Evolutionary conservation across 148 eudicot genomes (phyloP), one percentile per base, ranked within the genome.

Genomic region (Oxyria digyna): DNA sequence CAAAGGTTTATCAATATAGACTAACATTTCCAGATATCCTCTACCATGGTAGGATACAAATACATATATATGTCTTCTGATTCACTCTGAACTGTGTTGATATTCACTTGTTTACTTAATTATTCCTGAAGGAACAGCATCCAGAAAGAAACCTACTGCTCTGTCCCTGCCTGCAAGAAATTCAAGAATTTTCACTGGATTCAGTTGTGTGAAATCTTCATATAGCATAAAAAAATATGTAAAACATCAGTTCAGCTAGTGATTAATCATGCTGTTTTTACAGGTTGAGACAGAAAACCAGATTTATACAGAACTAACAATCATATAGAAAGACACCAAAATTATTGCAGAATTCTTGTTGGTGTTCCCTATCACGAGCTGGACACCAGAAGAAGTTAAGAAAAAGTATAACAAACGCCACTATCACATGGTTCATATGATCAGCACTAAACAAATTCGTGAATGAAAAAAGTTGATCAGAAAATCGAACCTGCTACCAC

Each of bases 51-150:
- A n/a, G n/a, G n/a, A n/a, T n/a, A n/a, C n/a, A n/a, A n/a, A n/a
- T n/a, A n/a, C n/a, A n/a, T n/a, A n/a, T n/a, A 1, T 21, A 45
- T 23, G 18, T 52, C 62, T 52, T 52, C 29, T 1, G 15, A 52
- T 52, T 23, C 15, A 52, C 13, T 23, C 62, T 8, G 65, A 59
- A 1, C 13, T 59, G 14, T 59, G 17, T 24, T 24, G 31, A 14
- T 14, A 0, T 6, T 59, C 13, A 23, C 24, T 23, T 54, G 29
- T 11, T 54, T 14, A 7, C 0, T 27, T 24, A 23, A 54, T 23
- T 54, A 13, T 11, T 54, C 65, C 65, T 59, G 67, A 81, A 81
- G 64, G 78, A 62, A 71, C 84, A 81, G 57, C 78, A 81, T 29
- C 50, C 75, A 0, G 72, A 77, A 46, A 81, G 67, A 67, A 81